Evolutionary conservation across 2,329 filamentous ascomycete species (phyloP).

Genomic region (Aaosphaeria arxii): DNA sequence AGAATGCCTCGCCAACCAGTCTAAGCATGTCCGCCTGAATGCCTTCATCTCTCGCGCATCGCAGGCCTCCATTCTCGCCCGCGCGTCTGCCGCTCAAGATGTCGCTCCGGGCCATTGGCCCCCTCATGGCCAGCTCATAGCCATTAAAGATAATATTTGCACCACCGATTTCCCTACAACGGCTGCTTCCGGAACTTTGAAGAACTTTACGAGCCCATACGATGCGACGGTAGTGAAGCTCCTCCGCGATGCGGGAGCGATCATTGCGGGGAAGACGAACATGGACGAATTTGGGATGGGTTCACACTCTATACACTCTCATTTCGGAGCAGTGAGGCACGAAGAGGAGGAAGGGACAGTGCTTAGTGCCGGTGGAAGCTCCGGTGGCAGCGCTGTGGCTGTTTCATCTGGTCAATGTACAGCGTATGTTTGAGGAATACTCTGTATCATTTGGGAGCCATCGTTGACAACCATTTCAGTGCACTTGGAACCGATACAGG

Average conservation of each 20-base stretch:
- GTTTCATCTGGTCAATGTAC: slow-evolving; percentile 64
- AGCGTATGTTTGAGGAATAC: slow-evolving; percentile 43
- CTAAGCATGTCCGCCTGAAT: slow-evolving; percentile 33
- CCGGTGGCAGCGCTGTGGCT: slow-evolving; percentile 87
- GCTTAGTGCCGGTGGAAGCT: slow-evolving; percentile 56
- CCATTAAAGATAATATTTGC: slow-evolving; percentile 53
- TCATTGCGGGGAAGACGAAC: slow-evolving; percentile 77
- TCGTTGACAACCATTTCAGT: slow-evolving; percentile 23
- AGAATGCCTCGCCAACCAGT: slow-evolving; percentile 32
- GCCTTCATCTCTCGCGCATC: slow-evolving; percentile 33
- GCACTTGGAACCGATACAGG: slow-evolving; percentile 93
- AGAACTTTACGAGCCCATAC: slow-evolving; percentile 68
- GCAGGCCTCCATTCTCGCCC: slow-evolving; percentile 17
- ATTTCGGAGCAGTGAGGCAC: slow-evolving; percentile 59
- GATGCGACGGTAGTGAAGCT: slow-evolving; percentile 76
- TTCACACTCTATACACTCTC: slow-evolving; percentile 70
- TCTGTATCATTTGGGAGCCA: not conserved
- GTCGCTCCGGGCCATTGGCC: slow-evolving; percentile 1
- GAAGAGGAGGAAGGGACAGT: slow-evolving; percentile 45
- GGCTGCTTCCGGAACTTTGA: slow-evolving; percentile 74
- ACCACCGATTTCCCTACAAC: slow-evolving; percentile 59
- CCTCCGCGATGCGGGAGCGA: slow-evolving; percentile 61
- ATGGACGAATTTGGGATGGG: slow-evolving; percentile 98
- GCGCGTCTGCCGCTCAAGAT: slow-evolving; percentile 15
- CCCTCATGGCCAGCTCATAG: slow-evolving; percentile 36